A percentile compares a stretch with the other conserved stretches of the same genome.
Evolutionary conservation across 139 green algal genomes (phyloP).

Genomic region (Edaphochlamys debaryana): DNA sequence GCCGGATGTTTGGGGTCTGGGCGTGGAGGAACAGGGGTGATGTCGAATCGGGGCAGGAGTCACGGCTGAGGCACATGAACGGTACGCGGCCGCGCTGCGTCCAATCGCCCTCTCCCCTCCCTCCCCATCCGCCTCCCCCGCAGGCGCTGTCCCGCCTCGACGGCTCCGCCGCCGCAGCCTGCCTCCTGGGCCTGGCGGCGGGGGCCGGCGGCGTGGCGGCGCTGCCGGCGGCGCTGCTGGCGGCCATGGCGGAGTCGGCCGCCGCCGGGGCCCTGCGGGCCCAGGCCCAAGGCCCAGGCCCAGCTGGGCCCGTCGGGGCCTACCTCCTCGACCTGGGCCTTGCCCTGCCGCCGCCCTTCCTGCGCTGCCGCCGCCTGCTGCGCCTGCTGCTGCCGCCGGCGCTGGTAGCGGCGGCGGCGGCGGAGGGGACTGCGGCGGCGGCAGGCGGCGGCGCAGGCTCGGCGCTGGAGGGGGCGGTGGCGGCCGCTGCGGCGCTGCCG

Average conservation of each 20-base stretch:
- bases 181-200: constrained; percentile 13
- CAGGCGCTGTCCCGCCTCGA: constrained; percentile 9
- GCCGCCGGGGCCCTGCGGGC: not conserved
- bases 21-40: too few species aligned
- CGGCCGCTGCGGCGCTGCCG: constrained; percentile 2
- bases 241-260: not conserved
- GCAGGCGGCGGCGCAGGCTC: not conserved
- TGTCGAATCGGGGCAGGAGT: too few species aligned
- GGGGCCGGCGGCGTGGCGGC: constrained; percentile 7
- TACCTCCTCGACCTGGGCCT: constrained; percentile 14
- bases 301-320: too few species aligned
- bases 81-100: too few species aligned
- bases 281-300: too few species aligned
- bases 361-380: constrained; percentile 1
- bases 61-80: too few species aligned
- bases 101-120: too few species aligned
- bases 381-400: constrained; percentile 12
- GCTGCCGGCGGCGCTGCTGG: constrained; percentile 25
- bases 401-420: not conserved
- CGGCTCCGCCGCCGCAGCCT: not conserved
- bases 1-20: too few species aligned
- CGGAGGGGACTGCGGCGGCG: not conserved
- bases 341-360: constrained; percentile 24
- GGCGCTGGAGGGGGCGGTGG: not conserved
- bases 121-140: too few species aligned